Conservation (phyloP, 169 alveolate species). For the Plasmodium reichenowi region DNA sequence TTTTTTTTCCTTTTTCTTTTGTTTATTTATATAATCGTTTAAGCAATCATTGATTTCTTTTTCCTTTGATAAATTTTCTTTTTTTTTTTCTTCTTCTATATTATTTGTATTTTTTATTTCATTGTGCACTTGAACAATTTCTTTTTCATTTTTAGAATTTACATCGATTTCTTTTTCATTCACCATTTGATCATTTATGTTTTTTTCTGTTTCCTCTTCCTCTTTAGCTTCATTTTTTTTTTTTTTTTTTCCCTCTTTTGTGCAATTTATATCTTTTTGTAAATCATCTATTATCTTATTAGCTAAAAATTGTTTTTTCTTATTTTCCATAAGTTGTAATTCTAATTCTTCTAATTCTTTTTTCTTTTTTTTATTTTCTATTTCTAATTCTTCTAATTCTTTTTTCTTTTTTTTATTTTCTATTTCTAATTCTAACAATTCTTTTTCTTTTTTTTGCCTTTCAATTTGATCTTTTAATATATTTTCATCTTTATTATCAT, state of each 20-base stretch:
- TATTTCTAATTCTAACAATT: conserved; percentile 9
- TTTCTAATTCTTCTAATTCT: conserved; percentile 34
- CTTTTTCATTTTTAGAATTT: neutral
- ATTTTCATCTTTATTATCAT: neutral
- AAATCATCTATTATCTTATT: neutral
- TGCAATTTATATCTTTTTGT: conserved; percentile 6
- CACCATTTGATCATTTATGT: neutral
- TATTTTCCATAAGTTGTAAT: conserved; percentile 52
- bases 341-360: conserved; percentile 61
- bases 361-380: conserved; percentile 35
- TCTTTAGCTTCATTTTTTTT: neutral
- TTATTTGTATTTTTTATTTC: neutral
- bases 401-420: conserved; percentile 39
- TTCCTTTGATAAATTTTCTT: neutral
- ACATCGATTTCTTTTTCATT: neutral
- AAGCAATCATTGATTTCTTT: conserved; percentile 27
- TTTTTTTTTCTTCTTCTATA: conserved; percentile 17
- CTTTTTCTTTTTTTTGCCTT: neutral
- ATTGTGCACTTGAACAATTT: neutral
- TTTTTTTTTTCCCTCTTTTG: neutral
- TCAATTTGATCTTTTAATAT: neutral
- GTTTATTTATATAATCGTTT: conserved; percentile 22
- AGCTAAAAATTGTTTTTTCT: conserved; percentile 14
- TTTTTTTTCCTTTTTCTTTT: conserved; percentile 44
- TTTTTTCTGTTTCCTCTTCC: neutral